Percentiles rank a stretch among this genome's conserved stretches.
These are phyloP conservation scores for Crithidia expoeki DNA, from an alignment of 208 protist species.

Conservation along the genomic window DNA sequence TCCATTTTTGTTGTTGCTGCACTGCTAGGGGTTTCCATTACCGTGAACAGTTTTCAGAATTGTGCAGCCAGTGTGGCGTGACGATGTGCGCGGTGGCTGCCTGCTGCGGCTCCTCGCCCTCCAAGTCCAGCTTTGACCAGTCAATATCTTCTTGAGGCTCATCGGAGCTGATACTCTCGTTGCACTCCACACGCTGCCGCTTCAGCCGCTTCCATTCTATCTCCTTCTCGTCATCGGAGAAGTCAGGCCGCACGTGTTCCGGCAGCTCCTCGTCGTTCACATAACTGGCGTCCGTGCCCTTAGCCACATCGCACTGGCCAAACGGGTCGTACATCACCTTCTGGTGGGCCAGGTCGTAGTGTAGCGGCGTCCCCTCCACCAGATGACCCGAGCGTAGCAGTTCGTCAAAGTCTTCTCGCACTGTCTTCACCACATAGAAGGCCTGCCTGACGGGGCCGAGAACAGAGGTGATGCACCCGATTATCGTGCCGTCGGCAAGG, in stretches of 20 bases:
- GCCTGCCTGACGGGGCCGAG: slow-evolving; percentile 67
- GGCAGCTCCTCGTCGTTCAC: slow-evolving; percentile 90
- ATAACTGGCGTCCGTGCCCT: slow-evolving; percentile 88
- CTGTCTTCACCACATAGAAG: slow-evolving; percentile 54
- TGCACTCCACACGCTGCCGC: slow-evolving; percentile 14
- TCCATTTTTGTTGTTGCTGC: neutral
- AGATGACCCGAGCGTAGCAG: slow-evolving; percentile 11
- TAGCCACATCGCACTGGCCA: slow-evolving; percentile 57
- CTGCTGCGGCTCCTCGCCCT: slow-evolving; percentile 12
- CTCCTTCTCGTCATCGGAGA: slow-evolving; percentile 89
- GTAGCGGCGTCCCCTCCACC: slow-evolving; percentile 36
- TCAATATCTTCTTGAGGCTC: slow-evolving; percentile 44
- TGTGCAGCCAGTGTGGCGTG: slow-evolving; percentile 27
- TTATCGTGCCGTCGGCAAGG: slow-evolving; percentile 48
- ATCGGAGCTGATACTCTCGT: slow-evolving; percentile 52
- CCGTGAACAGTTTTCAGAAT: neutral
- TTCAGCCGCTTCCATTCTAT: slow-evolving; percentile 81
- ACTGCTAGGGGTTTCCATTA: neutral
- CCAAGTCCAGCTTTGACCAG: slow-evolving; percentile 40
- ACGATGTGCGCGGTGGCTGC: slow-evolving; percentile 10
- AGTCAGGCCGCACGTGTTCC: slow-evolving; percentile 77
- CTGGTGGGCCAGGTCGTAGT: slow-evolving; percentile 63
- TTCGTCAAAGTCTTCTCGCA: slow-evolving; percentile 25
- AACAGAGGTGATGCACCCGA: slow-evolving; percentile 62
- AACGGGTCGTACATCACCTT: slow-evolving; percentile 59